These are phyloP conservation scores for Babesia bigemina DNA, from an alignment of 169 alveolate genomes.

Conservation along the genomic window DNA sequence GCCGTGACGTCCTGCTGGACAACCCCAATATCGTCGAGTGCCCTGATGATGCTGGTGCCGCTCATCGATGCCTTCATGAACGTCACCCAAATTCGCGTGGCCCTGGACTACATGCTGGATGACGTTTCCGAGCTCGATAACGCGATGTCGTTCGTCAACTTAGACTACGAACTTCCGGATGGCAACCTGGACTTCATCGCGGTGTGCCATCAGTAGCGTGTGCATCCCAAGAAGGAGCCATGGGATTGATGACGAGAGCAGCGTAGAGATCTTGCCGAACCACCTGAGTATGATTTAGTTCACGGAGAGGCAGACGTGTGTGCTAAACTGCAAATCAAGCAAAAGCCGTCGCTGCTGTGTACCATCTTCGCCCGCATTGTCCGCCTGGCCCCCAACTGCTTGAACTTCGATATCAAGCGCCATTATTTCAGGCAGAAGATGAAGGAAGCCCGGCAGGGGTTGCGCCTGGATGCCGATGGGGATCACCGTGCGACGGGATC, in stretches of 20 bases:
- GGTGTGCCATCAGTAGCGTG: constrained; percentile 13
- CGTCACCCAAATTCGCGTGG: constrained; percentile 40
- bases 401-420: constrained; percentile 96
- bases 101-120: constrained; percentile 40
- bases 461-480: constrained; percentile 76
- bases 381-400: constrained; percentile 88
- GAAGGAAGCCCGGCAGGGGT: constrained; percentile 75
- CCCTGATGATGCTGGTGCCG: constrained; percentile 40
- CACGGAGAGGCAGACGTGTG: constrained; percentile 70
- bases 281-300: constrained; percentile 69
- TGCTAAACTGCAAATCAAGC: constrained; percentile 79
- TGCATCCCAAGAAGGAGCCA: constrained; percentile 15
- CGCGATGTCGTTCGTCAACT: constrained; percentile 44
- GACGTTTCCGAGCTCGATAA: constrained; percentile 34
- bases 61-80: constrained; percentile 50
- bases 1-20: constrained; percentile 11
- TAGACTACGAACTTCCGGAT: constrained; percentile 34
- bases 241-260: constrained; percentile 43
- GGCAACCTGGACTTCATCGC: constrained; percentile 24
- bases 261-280: constrained; percentile 46
- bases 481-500: constrained; percentile 91
- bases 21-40: constrained; percentile 23
- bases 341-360: constrained; percentile 80
- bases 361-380: constrained; percentile 82
- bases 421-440: constrained; percentile 90